Conservation (phyloP, 1,284 basidiomycete species). For the Tremellales sp. region DNA sequence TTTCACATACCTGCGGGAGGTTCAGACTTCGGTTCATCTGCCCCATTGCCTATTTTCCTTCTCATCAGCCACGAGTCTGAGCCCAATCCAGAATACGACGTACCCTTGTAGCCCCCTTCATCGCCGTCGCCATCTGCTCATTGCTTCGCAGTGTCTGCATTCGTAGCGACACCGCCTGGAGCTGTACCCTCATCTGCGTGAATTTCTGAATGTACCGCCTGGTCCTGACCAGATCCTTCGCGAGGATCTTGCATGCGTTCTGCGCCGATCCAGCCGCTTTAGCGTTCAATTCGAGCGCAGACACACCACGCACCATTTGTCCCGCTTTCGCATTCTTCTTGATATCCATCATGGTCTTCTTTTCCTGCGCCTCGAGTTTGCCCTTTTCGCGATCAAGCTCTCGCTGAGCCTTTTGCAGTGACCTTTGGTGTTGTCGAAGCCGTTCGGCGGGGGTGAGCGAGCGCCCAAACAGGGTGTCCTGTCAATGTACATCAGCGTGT, state of each 20-base stretch:
- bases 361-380: slow-evolving; percentile 93
- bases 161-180: slow-evolving; percentile 91
- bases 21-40: slow-evolving; percentile 97
- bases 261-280: slow-evolving; percentile 41
- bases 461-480: slow-evolving; percentile 93
- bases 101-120: slow-evolving; percentile 95
- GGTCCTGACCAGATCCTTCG: slow-evolving; percentile 95
- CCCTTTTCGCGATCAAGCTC: slow-evolving; percentile 92
- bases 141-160: slow-evolving; percentile 96
- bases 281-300: background rate
- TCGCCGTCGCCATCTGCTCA: slow-evolving; percentile 98
- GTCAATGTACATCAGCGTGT: background rate
- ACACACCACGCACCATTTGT: slow-evolving; percentile 69
- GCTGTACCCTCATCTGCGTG: slow-evolving; percentile 96
- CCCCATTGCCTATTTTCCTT: slow-evolving; percentile 80
- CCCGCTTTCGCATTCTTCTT: slow-evolving; percentile 94
- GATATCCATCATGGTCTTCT: slow-evolving; percentile 89
- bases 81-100: slow-evolving; percentile 35
- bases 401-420: slow-evolving; percentile 91
- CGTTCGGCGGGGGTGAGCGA: slow-evolving; percentile 93
- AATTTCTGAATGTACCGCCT: slow-evolving; percentile 96
- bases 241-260: slow-evolving; percentile 99
- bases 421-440: slow-evolving; percentile 90
- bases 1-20: slow-evolving; percentile 59
- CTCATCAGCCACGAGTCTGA: slow-evolving; percentile 4